phyloP scores from a whole-genome alignment of 2,329 filamentous ascomycete species.

The Albophoma yamanashiensis region DNA sequence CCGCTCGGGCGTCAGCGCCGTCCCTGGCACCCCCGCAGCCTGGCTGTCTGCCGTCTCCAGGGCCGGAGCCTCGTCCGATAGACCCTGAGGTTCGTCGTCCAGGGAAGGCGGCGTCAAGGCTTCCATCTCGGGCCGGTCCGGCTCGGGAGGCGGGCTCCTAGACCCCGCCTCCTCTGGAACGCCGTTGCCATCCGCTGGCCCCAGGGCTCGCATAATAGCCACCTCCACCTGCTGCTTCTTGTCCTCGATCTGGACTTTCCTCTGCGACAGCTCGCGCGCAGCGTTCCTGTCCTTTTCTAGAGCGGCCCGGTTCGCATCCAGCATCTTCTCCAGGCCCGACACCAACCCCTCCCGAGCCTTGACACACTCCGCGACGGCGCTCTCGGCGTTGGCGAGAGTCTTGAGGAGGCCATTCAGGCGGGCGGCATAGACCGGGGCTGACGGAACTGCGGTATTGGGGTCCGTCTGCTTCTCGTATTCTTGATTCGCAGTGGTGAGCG shows the following conservation, averaged over 20 bases:
- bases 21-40: slow-evolving; percentile 13
- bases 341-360: slow-evolving; percentile 74
- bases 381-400: slow-evolving; percentile 77
- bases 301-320: slow-evolving; percentile 61
- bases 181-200: slow-evolving; percentile 42
- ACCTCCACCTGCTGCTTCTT: slow-evolving; percentile 87
- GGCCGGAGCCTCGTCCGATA: slow-evolving; percentile 7
- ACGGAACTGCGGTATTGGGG: slow-evolving; percentile 55
- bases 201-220: slow-evolving; percentile 76
- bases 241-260: slow-evolving; percentile 61
- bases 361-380: slow-evolving; percentile 79
- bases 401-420: slow-evolving; percentile 84
- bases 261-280: slow-evolving; percentile 51
- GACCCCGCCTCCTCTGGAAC: slow-evolving; percentile 35
- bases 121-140: slow-evolving; percentile 71
- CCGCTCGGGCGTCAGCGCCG: slow-evolving; percentile 28
- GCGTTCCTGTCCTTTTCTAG: slow-evolving; percentile 60
- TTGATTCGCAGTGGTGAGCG: slow-evolving; percentile 58
- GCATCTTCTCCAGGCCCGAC: slow-evolving; percentile 68
- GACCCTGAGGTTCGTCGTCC: slow-evolving; percentile 22
- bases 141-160: slow-evolving; percentile 42
- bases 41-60: slow-evolving; percentile 8
- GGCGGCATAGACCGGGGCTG: slow-evolving; percentile 84
- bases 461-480: slow-evolving; percentile 82
- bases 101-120: slow-evolving; percentile 72